Evolutionary conservation across 345 rosid genomes (phyloP), one percentile per base, ranked within the genome.

Genomic region (Populus pruinosa): DNA sequence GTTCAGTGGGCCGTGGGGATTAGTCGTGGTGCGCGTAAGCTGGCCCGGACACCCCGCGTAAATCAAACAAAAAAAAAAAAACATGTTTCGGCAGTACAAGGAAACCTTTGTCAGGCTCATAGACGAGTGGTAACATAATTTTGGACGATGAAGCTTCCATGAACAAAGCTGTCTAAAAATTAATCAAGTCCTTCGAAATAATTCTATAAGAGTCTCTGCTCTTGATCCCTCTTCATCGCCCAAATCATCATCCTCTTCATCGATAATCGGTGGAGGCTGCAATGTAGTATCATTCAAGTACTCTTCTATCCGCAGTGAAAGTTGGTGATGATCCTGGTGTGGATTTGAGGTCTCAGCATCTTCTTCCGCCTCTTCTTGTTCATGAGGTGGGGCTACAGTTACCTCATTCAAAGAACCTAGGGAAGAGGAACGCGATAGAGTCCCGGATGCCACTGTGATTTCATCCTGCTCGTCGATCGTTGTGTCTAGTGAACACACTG

Each of bases 401-500:
- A 89, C 79, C 76, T 87, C 92, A 85, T 93, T 92, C 55, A 90
- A 77, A 6, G 95, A 91, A 76, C 81, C 87, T 55, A 88, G 75
- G 6, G 98, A 94, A 14, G 98, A 90, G 76, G 88, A 86, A 61
- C 92, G 85, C 0, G 98, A 91, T 31, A 94, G 65, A 29, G 96
- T 91, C 5, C 91, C 96, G 0, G 91, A 90, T 56, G 89, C 90
- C 18, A 90, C 92, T 18, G 97, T 93, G 39, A 90, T 85, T 76
- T 90, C 97, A 68, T 93, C 97, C 80, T 90, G 82, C 77, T 89
- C 97, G n/a, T 92, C 92, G 9, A 91, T 83, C 6, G 91, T 86
- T 31, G 91, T 82, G 79, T 90, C 94, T 0, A 93, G 91, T 0
- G 99, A 94, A 67, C 99, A 94, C 2, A 90, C 90, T 18, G 98